Percentiles rank a stretch among this genome's conserved stretches.
Evolutionary conservation across 1,284 basidiomycete species (phyloP).

Genomic region (Ceratobasidium sp.): DNA sequence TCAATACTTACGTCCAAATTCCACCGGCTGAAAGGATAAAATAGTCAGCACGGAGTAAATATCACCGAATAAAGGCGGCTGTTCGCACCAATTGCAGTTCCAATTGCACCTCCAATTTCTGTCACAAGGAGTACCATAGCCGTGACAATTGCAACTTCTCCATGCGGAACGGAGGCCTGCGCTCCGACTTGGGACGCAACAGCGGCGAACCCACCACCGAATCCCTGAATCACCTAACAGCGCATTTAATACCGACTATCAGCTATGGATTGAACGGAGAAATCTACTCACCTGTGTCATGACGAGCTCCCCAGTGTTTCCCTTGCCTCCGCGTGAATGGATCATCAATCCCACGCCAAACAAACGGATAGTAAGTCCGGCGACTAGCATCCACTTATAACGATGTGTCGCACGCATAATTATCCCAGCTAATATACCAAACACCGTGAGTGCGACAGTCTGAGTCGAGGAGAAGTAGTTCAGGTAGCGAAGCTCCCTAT

Average conservation of each 20-base stretch:
- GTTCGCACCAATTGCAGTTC: no score
- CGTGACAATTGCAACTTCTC: slow-evolving; percentile 84
- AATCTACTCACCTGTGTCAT: slow-evolving; percentile 64
- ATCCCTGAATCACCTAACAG: slow-evolving; percentile 76
- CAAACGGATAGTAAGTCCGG: slow-evolving; percentile 76
- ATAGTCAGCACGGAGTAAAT: no score
- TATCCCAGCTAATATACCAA: slow-evolving; percentile 72
- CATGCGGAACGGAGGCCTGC: slow-evolving; percentile 81
- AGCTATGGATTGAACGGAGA: neutral
- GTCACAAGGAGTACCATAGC: slow-evolving; percentile 77
- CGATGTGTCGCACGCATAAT: slow-evolving; percentile 68
- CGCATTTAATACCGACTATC: neutral
- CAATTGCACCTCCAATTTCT: no score
- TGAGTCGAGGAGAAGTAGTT: slow-evolving; percentile 54
- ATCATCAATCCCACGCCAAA: slow-evolving; percentile 80
- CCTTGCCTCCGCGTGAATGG: slow-evolving; percentile 74
- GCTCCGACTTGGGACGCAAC: slow-evolving; percentile 79
- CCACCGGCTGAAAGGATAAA: slow-evolving; percentile 11
- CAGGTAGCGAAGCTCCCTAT: slow-evolving; percentile 54
- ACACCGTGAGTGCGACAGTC: slow-evolving; percentile 73
- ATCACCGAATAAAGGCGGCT: no score
- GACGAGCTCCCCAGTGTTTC: slow-evolving; percentile 68
- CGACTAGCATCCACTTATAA: slow-evolving; percentile 73
- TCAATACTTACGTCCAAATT: slow-evolving; percentile 46
- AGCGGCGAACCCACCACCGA: slow-evolving; percentile 83